Evolutionary conservation across 768 basidiomycete genomes (phyloP).

Genomic region (Exsudoporus frostii): DNA sequence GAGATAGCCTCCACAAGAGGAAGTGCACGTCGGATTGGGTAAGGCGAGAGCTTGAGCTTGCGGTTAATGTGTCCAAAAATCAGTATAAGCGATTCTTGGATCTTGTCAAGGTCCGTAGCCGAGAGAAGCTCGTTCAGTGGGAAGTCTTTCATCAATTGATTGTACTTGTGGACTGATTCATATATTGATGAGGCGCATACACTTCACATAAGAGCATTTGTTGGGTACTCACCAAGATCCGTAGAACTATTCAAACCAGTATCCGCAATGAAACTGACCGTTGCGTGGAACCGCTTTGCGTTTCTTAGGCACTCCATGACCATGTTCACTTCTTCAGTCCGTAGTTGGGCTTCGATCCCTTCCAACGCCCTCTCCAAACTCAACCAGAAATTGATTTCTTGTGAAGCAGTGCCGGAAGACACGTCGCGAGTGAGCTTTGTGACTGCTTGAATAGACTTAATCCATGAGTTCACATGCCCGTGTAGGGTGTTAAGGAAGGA

Average conservation of each 20-base stretch:
- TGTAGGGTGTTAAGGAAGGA: conserved; percentile 93
- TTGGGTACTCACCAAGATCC: conserved; percentile 61
- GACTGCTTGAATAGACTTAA: conserved; percentile 95
- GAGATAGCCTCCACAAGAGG: conserved; percentile 99
- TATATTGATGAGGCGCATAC: neutral
- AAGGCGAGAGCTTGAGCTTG: conserved; percentile 93
- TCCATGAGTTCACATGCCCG: conserved; percentile 94
- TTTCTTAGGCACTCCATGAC: conserved; percentile 93
- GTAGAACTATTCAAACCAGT: conserved; percentile 94
- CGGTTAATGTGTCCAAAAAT: conserved; percentile 95
- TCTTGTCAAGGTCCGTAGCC: conserved; percentile 93
- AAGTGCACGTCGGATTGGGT: conserved; percentile 92
- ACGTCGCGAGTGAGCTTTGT: conserved; percentile 96
- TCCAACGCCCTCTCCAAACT: conserved; percentile 92
- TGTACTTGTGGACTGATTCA: conserved; percentile 90
- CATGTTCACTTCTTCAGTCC: conserved; percentile 89
- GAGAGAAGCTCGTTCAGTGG: conserved; percentile 95
- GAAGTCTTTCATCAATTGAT: conserved; percentile 98
- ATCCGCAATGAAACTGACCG: conserved; percentile 96
- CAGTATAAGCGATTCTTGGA: conserved; percentile 80
- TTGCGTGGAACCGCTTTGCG: conserved; percentile 95
- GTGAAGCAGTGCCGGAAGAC: conserved; percentile 90
- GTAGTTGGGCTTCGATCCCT: conserved; percentile 86
- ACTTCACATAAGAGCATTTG: neutral
- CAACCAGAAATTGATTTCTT: conserved; percentile 99